These are phyloP conservation scores for Metschnikowia shivogae DNA, from an alignment of 805 yeast species.

Conservation along the genomic window DNA sequence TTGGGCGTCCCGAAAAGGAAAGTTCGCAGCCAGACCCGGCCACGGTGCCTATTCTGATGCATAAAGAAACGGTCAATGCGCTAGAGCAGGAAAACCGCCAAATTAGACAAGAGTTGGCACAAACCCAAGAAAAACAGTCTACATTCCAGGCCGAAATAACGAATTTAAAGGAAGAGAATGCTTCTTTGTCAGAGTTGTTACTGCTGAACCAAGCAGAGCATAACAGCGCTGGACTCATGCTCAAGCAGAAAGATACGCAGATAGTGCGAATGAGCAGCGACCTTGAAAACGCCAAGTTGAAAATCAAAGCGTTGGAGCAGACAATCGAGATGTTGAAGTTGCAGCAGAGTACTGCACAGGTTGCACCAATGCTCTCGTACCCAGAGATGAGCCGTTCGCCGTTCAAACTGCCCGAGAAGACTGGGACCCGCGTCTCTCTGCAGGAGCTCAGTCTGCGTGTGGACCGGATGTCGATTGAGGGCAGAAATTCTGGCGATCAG, in stretches of 20 bases:
- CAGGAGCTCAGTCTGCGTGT: constrained; percentile 40
- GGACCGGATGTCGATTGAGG: constrained; percentile 37
- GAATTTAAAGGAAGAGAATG: constrained; percentile 27
- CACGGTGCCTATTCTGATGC: constrained; percentile 1
- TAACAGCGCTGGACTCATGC: constrained; percentile 45
- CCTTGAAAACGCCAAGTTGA: constrained; percentile 52
- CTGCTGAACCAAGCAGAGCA: constrained; percentile 24
- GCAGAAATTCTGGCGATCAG: constrained; percentile 4
- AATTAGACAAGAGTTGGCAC: constrained; percentile 32
- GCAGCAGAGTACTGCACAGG: constrained; percentile 20
- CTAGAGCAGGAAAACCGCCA: constrained; percentile 51
- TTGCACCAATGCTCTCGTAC: constrained; percentile 6
- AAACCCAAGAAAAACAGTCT: constrained; percentile 21
- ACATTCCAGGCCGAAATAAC: constrained; percentile 23
- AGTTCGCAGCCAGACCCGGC: neutral
- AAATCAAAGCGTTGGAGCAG: constrained; percentile 51
- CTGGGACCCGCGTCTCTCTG: constrained; percentile 22
- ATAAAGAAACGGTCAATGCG: constrained; percentile 27
- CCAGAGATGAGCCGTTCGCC: constrained; percentile 10
- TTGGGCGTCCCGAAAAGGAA: constrained; percentile 2
- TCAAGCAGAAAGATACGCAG: constrained; percentile 69
- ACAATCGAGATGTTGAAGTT: constrained; percentile 29
- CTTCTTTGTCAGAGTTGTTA: constrained; percentile 4
- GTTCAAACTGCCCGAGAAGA: constrained; percentile 13
- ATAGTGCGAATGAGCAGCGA: constrained; percentile 58